These are phyloP conservation scores for Globisporangium perplexum DNA, from an alignment of 352 stramenopile species.

Conservation along the genomic window DNA sequence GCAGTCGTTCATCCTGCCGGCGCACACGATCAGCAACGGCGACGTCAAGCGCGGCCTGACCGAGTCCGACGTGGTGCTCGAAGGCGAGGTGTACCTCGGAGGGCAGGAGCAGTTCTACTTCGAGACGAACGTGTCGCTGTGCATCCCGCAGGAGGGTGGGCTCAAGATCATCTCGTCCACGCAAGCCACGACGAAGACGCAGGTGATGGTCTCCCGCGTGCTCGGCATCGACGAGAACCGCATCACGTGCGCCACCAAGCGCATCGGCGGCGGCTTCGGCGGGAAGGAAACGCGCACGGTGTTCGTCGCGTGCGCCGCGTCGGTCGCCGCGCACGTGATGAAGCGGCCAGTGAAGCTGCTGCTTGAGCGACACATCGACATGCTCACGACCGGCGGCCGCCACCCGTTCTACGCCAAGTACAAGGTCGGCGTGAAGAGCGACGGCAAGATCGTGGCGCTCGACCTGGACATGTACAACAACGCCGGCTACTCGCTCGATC, in stretches of 20 bases:
- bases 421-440: slow-evolving; percentile 77
- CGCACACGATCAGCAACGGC: slow-evolving; percentile 82
- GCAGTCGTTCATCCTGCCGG: slow-evolving; percentile 85
- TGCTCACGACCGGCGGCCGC: slow-evolving; percentile 90
- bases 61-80: slow-evolving; percentile 66
- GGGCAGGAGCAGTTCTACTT: slow-evolving; percentile 97
- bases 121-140: slow-evolving; percentile 87
- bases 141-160: slow-evolving; percentile 76
- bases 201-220: slow-evolving; percentile 86
- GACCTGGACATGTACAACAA: slow-evolving; percentile 95
- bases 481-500: slow-evolving; percentile 91
- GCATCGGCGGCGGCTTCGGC: slow-evolving; percentile 96
- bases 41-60: slow-evolving; percentile 71
- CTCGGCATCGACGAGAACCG: slow-evolving; percentile 88
- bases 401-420: slow-evolving; percentile 95
- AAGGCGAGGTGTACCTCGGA: slow-evolving; percentile 87
- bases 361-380: slow-evolving; percentile 94
- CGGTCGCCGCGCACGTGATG: slow-evolving; percentile 86
- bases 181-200: slow-evolving; percentile 92
- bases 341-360: slow-evolving; percentile 88
- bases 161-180: slow-evolving; percentile 94
- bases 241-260: slow-evolving; percentile 91
- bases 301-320: slow-evolving; percentile 89
- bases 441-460: slow-evolving; percentile 87
- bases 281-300: slow-evolving; percentile 93